Conservation (phyloP, 306 rosid species). For the Benincasa hispida region DNA sequence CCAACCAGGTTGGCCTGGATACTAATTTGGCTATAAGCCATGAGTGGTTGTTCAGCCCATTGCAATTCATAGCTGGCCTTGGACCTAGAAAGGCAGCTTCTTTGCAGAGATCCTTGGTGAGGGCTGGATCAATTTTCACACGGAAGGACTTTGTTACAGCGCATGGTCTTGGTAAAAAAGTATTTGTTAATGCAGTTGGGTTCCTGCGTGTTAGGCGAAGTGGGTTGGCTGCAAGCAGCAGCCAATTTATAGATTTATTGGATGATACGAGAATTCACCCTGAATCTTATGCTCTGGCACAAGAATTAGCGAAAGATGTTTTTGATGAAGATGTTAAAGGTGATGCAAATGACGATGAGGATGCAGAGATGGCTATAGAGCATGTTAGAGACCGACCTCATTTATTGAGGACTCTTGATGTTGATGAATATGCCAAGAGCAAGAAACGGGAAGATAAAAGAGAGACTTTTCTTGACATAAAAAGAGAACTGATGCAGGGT, state of each 20-base stretch:
- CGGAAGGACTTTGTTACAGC: slow-evolving; percentile 76
- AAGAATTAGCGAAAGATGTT: slow-evolving; percentile 93
- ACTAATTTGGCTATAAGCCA: slow-evolving; percentile 78
- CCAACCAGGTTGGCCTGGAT: slow-evolving; percentile 92
- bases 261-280: slow-evolving; percentile 99
- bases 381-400: slow-evolving; percentile 84
- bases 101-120: slow-evolving; percentile 77
- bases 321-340: slow-evolving; percentile 59
- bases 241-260: slow-evolving; percentile 83
- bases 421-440: slow-evolving; percentile 55
- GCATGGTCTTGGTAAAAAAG: slow-evolving; percentile 82
- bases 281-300: slow-evolving; percentile 79
- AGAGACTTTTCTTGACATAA: slow-evolving; percentile 69
- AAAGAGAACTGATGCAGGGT: slow-evolving; percentile 81
- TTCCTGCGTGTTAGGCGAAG: slow-evolving; percentile 88
- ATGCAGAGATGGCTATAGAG: slow-evolving; percentile 99
- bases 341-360: slow-evolving; percentile 81
- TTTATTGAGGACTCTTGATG: slow-evolving; percentile 61
- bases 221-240: slow-evolving; percentile 86
- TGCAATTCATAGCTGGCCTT: slow-evolving; percentile 91
- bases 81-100: slow-evolving; percentile 98
- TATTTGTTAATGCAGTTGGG: slow-evolving; percentile 88
- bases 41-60: slow-evolving; percentile 88
- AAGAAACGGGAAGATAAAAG: slow-evolving; percentile 55
- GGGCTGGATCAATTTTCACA: slow-evolving; percentile 78